Base-by-base conservation (phyloP, 305 asterid genomes). In the Fraxinus greggii region DNA sequence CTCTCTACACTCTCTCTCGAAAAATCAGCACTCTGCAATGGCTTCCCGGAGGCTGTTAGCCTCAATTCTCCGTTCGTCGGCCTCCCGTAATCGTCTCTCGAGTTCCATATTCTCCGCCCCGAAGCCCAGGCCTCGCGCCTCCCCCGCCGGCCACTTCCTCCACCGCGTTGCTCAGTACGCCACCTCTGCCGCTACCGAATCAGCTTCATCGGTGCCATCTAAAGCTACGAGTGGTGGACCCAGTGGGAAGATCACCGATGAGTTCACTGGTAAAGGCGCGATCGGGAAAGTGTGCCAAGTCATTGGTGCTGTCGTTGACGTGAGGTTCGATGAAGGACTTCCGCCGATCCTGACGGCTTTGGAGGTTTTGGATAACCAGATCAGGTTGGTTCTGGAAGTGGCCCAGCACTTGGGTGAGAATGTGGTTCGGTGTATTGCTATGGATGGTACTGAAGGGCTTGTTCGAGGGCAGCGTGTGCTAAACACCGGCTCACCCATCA, bases 401-500 rank as follows among this genome's bases (percentile, higher is more conserved):
- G 96, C 99, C 40, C 97, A 93, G 87, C 99, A 95, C 81, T 88
- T 95, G 92, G 99, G 99, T 48, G 99, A 90, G 90, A 95, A 67
- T 85, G 92, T 94, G 45, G 99, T 95, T 26, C 88, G 99, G 87
- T 92, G 97, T 81, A 95, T 95, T 89, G 99, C 99, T 80, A 95
- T 95, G 99, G 99, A 95, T 88, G 99, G 99, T 59, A 94, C 99
- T 40, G 99, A 95, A 84, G 99, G 99, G 19, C 93, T 95, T 79
- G 98, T 95, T 56, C 87, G 99, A 69, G 99, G 99, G 17, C 99
- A 94, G 88, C 87, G 89, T 75, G 99, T 95, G 81, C 97, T 94
- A 72, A 95, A 95, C 88, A 95, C 99, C 4, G 99, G 99, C 1
- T 93, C 99, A 1, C 99, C 99, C 1, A 94, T 95, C 79, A 94